Percentiles rank a stretch among this genome's conserved stretches.
Evolutionary conservation across 345 rosid genomes (phyloP).

Genomic region (Rubroshorea leprosula): DNA sequence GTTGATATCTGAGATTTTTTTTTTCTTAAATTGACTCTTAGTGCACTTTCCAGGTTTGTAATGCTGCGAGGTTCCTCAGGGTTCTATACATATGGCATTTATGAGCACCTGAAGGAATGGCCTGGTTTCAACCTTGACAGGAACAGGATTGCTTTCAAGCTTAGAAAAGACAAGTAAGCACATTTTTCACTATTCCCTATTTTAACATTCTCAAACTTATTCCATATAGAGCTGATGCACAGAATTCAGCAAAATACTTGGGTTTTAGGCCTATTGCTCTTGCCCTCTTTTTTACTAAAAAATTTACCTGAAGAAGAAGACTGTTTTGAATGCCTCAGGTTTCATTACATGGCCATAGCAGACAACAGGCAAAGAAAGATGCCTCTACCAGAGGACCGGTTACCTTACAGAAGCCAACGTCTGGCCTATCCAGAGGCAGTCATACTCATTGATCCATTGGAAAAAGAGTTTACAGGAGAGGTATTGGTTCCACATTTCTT

Average conservation of each 20-base stretch:
- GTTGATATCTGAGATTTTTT: background rate
- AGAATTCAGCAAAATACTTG: background rate
- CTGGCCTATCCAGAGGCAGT: conserved; percentile 88
- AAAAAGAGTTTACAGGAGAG: conserved; percentile 76
- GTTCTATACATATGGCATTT: conserved; percentile 74
- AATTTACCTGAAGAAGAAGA: background rate
- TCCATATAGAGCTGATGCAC: background rate
- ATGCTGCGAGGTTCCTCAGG: conserved; percentile 74
- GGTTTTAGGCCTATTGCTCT: no score
- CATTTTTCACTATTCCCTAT: no score
- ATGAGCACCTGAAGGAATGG: conserved; percentile 68
- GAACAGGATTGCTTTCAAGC: conserved; percentile 72
- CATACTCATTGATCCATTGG: conserved; percentile 58
- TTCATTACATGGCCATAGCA: conserved; percentile 79
- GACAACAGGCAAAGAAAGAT: conserved; percentile 73
- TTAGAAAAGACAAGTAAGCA: conserved; percentile 60
- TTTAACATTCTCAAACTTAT: no score
- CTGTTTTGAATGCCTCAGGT: conserved; percentile 35
- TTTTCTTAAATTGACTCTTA: background rate
- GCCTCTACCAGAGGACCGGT: conserved; percentile 87
- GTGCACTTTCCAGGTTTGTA: conserved; percentile 44
- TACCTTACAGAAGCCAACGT: conserved; percentile 47
- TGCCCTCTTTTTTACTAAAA: background rate
- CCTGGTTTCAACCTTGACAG: conserved; percentile 76
- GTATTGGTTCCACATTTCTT: conserved; percentile 24